Evolutionary conservation across 805 yeast species (phyloP).

Genomic region (Cyberlindnera subsufficiens): DNA sequence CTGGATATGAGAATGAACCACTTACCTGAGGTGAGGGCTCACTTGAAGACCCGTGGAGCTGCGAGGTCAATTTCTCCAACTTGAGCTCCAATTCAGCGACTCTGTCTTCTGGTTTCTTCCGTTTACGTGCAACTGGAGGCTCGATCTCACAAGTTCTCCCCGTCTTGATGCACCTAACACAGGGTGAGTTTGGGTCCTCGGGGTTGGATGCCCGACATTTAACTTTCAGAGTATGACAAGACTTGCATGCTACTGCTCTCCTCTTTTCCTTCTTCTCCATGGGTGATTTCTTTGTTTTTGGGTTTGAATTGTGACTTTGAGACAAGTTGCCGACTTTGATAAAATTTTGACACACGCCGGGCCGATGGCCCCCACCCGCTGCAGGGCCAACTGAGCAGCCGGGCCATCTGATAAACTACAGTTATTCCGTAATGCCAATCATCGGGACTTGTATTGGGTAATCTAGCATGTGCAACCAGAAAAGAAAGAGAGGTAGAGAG

Average conservation of each 20-base stretch:
- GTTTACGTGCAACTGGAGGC: constrained; percentile 49
- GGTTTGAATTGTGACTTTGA: background rate
- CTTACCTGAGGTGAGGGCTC: background rate
- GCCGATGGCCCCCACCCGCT: too few relatives aligned
- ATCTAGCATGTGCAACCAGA: too few relatives aligned
- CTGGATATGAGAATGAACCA: too few relatives aligned
- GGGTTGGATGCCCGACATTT: constrained; percentile 72
- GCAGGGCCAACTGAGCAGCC: too few relatives aligned
- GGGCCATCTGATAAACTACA: too few relatives aligned
- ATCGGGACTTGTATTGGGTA: too few relatives aligned
- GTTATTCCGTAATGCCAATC: too few relatives aligned
- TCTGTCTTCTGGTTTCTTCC: constrained; percentile 27
- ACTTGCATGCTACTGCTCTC: constrained; percentile 52
- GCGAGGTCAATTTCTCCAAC: constrained; percentile 20
- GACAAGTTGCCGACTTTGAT: too few relatives aligned
- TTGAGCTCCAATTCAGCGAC: constrained; percentile 28
- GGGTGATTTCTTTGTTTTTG: background rate
- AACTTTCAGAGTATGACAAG: constrained; percentile 82
- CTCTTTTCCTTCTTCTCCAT: constrained; percentile 12
- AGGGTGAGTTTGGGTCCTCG: constrained; percentile 54
- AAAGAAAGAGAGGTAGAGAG: too few relatives aligned
- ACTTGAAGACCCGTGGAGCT: constrained; percentile 2
- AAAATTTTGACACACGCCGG: too few relatives aligned
- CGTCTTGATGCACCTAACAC: constrained; percentile 67
- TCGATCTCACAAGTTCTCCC: constrained; percentile 64